Base-by-base conservation (phyloP, 345 rosid genomes). In the Eucalyptus dawsonii region DNA sequence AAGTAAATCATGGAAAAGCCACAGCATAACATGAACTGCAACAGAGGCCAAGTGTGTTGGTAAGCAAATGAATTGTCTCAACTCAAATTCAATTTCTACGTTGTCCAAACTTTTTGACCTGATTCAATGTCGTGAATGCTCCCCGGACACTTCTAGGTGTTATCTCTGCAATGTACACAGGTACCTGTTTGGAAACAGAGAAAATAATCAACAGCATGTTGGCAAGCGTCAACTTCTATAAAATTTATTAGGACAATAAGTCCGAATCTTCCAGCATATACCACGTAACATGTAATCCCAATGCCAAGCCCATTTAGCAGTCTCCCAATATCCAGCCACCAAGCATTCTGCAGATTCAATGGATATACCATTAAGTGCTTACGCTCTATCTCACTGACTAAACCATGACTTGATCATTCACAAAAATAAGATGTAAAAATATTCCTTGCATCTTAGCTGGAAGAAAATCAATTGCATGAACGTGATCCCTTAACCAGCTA, bases 241-340 rank as follows among this genome's bases (percentile, higher is more conserved):
- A 80, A 86, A 45, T 10, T 58, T n/a, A 51, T 86, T 4, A 11
- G 9, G 27, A 50, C 62, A 86, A 10, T 50, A 31, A 37, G 16
- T 21, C 17, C 25, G 40, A 50, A 58, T 53, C 54, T 12, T 51
- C 22, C 51, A 53, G 42, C 81, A 62, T 29, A 87, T 90, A 91
- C 95, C 93, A 90, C 93, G 49, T 91, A 94, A 81, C 88, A 53
- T 51, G 89, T 17, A 72, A 93, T 17, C 69, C 91, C 93, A 27
- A 90, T 17, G 89, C 94, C 94, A 42, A 91, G 87, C 14, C 95
- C 94, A 16, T 53, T 37, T 7, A 81, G 89, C 51, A 89, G 58
- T 90, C 94, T 91, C 47, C 94, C 95, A 83, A 89, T 37, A 86
- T 94, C 91, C 37, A 93, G 92, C 54, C 88, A 89, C 92, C 88